A percentile compares a stretch with the other conserved stretches of the same genome.
Evolutionary conservation across 2,329 filamentous ascomycete species (phyloP).

Genomic region (Mycogone perniciosa): DNA sequence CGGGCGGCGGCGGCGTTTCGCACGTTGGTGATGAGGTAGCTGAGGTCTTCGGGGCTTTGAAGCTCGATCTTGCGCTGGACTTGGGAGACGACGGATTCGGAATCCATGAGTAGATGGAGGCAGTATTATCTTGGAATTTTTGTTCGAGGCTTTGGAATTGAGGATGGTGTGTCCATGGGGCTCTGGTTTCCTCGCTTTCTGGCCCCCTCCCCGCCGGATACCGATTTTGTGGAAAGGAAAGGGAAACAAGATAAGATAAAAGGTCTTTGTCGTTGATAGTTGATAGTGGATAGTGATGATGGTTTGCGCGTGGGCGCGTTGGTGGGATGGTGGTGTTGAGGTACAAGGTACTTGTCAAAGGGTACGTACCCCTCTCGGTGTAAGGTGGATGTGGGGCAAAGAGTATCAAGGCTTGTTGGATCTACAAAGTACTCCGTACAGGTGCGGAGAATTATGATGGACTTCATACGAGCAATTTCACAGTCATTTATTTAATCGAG

Average conservation of each 20-base stretch:
- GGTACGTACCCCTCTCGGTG: background rate
- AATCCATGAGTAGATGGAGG: conserved; percentile 24
- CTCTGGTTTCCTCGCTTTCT: background rate
- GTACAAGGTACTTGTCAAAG: background rate
- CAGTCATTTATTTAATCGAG: no score
- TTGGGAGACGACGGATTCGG: conserved; percentile 29
- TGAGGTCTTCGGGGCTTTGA: conserved; percentile 66
- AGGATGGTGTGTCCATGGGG: background rate
- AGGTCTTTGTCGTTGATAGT: background rate
- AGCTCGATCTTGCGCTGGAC: conserved; percentile 72
- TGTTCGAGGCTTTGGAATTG: background rate
- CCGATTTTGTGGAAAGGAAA: no score
- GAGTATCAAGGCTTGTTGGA: background rate
- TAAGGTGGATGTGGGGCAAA: background rate
- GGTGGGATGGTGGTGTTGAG: background rate
- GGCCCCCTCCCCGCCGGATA: no score
- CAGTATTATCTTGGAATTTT: background rate
- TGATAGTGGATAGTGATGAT: background rate
- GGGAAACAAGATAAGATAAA: no score
- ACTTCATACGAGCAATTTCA: background rate
- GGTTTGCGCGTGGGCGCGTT: conserved; percentile 1
- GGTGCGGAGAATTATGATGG: background rate
- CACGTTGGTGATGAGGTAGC: conserved; percentile 63
- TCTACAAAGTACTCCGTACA: no score
- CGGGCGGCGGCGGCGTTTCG: conserved; percentile 61